phyloP scores from a whole-genome alignment of 352 stramenopile species.

The Phytophthora nicotianae region DNA sequence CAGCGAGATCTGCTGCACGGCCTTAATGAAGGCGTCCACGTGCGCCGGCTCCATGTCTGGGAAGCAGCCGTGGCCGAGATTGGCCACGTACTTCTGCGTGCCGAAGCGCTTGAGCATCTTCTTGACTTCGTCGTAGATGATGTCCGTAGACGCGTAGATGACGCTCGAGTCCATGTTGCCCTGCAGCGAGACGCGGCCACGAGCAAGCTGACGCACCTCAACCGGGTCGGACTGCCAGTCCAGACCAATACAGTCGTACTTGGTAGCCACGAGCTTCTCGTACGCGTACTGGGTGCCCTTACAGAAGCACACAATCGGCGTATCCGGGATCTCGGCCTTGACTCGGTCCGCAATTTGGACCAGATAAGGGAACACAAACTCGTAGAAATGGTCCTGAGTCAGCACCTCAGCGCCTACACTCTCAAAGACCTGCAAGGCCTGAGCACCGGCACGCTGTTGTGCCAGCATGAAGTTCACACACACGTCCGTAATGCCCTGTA shows the following conservation, averaged over 20 bases:
- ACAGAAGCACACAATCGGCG: constrained; percentile 85
- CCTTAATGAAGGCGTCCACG: constrained; percentile 96
- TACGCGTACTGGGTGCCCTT: constrained; percentile 88
- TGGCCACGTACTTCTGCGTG: constrained; percentile 96
- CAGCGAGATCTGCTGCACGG: constrained; percentile 94
- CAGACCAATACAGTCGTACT: constrained; percentile 96
- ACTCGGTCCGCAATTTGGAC: constrained; percentile 80
- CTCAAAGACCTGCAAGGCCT: constrained; percentile 98
- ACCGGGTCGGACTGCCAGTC: constrained; percentile 94
- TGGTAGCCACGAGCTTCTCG: constrained; percentile 64
- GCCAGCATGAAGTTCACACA: constrained; percentile 96
- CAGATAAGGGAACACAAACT: constrained; percentile 94
- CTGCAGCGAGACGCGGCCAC: constrained; percentile 82
- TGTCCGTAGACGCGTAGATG: constrained; percentile 87
- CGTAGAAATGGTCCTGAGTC: constrained; percentile 94
- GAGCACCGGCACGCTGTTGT: constrained; percentile 93
- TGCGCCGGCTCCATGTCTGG: constrained; percentile 95
- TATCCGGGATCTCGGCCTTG: constrained; percentile 67
- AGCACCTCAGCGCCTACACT: constrained; percentile 95
- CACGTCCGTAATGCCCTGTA: constrained; percentile 95
- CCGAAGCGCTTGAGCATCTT: constrained; percentile 96
- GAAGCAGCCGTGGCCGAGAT: constrained; percentile 97
- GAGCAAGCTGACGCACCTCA: constrained; percentile 79
- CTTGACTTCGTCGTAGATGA: constrained; percentile 86
- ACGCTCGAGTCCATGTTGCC: constrained; percentile 93